Percentiles rank a stretch among this genome's conserved stretches.
Evolutionary conservation across 257 asterid genomes (phyloP).

Genomic region (Echites panduratus): DNA sequence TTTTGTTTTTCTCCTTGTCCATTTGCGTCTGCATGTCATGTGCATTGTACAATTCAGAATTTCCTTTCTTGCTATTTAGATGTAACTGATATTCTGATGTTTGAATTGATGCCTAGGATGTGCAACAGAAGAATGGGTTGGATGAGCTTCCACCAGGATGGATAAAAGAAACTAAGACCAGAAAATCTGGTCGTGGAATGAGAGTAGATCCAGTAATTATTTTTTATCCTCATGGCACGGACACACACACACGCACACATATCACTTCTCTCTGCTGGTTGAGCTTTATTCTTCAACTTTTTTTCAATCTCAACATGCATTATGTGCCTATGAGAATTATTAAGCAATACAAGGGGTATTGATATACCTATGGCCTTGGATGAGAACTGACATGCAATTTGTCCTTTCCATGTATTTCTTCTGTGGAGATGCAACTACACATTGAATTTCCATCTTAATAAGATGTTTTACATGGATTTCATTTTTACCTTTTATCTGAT

Average conservation of each 20-base stretch:
- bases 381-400: neutral
- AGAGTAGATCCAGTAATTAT: conserved; percentile 53
- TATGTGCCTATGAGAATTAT: neutral
- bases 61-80: neutral
- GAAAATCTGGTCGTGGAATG: conserved; percentile 31
- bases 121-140: conserved; percentile 17
- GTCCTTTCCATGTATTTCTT: neutral
- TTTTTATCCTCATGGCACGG: neutral
- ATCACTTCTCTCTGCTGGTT: neutral
- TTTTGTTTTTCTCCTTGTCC: neutral
- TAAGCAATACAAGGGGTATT: neutral
- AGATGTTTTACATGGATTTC: neutral
- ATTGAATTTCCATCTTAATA: neutral
- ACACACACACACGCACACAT: neutral
- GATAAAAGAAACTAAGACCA: conserved; percentile 47
- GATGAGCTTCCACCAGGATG: conserved; percentile 72
- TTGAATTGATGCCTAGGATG: conserved; percentile 16
- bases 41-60: neutral
- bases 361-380: neutral
- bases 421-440: neutral
- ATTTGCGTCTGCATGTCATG: neutral
- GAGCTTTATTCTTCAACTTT: no score
- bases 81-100: neutral
- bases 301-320: neutral
- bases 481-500: conserved; percentile 13